Evolutionary conservation across 257 asterid genomes (phyloP), one percentile per base, ranked within the genome.

Genomic region (Lavandula angustifolia): DNA sequence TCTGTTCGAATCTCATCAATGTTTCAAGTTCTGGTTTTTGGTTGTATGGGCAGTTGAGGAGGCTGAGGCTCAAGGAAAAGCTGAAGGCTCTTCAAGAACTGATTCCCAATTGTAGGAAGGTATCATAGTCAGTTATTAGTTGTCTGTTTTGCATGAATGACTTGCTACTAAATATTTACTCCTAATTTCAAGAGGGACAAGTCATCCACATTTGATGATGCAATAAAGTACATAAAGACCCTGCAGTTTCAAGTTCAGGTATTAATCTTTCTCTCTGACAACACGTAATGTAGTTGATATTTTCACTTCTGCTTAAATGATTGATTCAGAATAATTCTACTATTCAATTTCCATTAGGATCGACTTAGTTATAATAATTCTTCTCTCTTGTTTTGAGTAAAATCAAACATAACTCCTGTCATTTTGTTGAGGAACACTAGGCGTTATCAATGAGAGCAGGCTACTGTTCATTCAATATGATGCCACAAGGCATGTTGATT

Each of bases 31-130:
- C n/a, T n/a, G n/a, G n/a, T n/a, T n/a, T n/a, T n/a, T n/a, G n/a
- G n/a, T n/a, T n/a, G n/a, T n/a, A n/a, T n/a, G n/a, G n/a, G n/a
- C 73, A 73, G 82, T 13, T 63, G 31, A 62, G 78, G 12, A 69
- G 82, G 33, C 74, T 64, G 35, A 66, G 66, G 41, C 48, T 73
- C 3, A 63, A 68, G 62, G 70, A 52, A 11, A 80, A 74, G 41
- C 53, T 80, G 63, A 63, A 51, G 47, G 9, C 47, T 16, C 73
- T 80, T 37, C 74, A 68, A 40, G 78, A 80, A 40, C 66, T 80
- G 18, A 60, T 80, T 34, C 85, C 85, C 55, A 71, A 76, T 16
- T 73, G 82, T 40, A 68, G 48, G 3, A 67, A 48, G 74, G 82
- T 74, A 44, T 4, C 6, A 6, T 38, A 47, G 9, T 14, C 9